Base-by-base conservation (phyloP, 257 asterid species). In the Lantana camara region DNA sequence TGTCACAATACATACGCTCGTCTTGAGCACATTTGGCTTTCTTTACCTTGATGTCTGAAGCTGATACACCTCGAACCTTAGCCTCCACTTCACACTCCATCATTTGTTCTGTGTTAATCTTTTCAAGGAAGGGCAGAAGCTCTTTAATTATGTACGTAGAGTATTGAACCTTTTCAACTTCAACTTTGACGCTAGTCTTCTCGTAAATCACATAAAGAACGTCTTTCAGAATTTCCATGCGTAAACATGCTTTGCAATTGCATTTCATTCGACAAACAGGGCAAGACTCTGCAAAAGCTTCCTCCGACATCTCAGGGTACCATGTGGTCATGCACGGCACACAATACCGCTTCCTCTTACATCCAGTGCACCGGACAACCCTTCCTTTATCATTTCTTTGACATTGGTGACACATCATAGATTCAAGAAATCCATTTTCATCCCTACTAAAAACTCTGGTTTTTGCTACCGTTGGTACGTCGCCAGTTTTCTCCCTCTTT, bases 191-290 rank as follows among this genome's bases (percentile, higher is more conserved):
- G 24, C 46, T 20, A 2, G 64, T 35, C 44, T 60, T 61, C 57
- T 60, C 37, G 76, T 44, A 22, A 4, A 66, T 76, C 79, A n/a
- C n/a, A n/a, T n/a, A n/a, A n/a, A n/a, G n/a, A n/a, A n/a, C n/a
- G n/a, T n/a, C n/a, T n/a, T n/a, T 16, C 20, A 65, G 9, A 35
- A 60, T 67, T 44, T 82, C 88, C 82, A 85, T 68, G 35, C 92
- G 80, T 74, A 88, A 77, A 75, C 96, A 88, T 41, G 81, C 5
- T 75, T 80, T 83, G 85, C 95, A 88, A 64, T 89, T 89, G 83
- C 96, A 89, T 48, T 78, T 83, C 44, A 61, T 54, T 32, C 38
- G 62, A 83, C 96, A 89, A 78, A 89, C 85, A 57, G 96, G 96
- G 59, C 96, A 89, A 50, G 76, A 70, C 73, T 80, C 64, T 6